phyloP scores from a whole-genome alignment of 116 monocot genomes.

The Papilionanthe hybrid region DNA sequence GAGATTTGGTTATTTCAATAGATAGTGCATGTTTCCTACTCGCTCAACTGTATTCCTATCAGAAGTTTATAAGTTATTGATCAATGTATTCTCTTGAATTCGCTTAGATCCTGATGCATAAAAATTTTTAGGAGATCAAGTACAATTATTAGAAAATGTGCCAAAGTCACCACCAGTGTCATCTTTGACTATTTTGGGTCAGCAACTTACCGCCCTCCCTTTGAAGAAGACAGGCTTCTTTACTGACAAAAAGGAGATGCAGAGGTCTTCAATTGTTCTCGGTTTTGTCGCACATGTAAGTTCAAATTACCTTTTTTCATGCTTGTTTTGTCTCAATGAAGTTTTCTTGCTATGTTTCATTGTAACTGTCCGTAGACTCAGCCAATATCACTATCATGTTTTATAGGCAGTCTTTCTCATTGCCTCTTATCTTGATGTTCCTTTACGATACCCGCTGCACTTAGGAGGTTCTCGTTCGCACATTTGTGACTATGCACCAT shows the following conservation, averaged over 20 bases:
- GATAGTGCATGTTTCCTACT: background rate
- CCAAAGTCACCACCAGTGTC: slow-evolving; percentile 30
- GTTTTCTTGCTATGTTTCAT: background rate
- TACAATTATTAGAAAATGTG: slow-evolving; percentile 24
- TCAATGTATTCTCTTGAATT: background rate
- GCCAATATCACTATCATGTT: background rate
- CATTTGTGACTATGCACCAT: slow-evolving; percentile 78
- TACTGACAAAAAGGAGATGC: slow-evolving; percentile 79
- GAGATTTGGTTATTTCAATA: background rate
- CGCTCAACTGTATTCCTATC: background rate
- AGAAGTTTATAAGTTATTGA: background rate
- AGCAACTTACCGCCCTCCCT: slow-evolving; percentile 59
- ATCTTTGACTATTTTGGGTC: slow-evolving; percentile 63
- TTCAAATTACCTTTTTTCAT: background rate
- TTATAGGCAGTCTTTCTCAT: slow-evolving; percentile 69
- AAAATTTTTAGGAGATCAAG: slow-evolving; percentile 29
- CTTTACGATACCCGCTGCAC: slow-evolving; percentile 65
- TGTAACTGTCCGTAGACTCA: background rate
- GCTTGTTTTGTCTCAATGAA: background rate
- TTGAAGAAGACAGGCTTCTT: slow-evolving; percentile 67
- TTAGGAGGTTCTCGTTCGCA: slow-evolving; percentile 85
- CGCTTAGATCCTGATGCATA: background rate
- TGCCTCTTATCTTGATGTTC: slow-evolving; percentile 77
- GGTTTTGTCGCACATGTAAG: slow-evolving; percentile 98
- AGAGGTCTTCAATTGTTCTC: slow-evolving; percentile 74